Evolutionary conservation across 345 rosid species (phyloP), one percentile per base, ranked within the genome.

Genomic region (Eucalyptus sp.): DNA sequence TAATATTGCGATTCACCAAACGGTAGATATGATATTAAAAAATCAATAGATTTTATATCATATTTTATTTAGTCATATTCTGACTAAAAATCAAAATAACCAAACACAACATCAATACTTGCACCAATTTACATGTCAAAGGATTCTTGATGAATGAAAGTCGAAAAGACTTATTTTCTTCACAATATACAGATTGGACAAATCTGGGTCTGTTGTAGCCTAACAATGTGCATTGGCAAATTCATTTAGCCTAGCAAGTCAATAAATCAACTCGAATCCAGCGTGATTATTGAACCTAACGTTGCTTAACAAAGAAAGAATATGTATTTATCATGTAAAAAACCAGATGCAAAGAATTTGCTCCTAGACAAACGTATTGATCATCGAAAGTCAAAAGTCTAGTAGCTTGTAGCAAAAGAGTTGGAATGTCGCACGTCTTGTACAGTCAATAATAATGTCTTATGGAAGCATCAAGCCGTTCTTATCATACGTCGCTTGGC

Each of bases 11-110:
- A 56, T 56, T 4, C 1, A 4, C 1, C 6, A 22, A 56, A 56
- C 0, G 0, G 0, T 56, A 0, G 13, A 56, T 56, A 10, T 56
- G 13, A 24, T 56, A 56, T 56, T 3, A 10, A 9, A 56, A 56
- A 13, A 13, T 24, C 10, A 9, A 52, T 24, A 5, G 2, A 56
- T 24, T 56, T 56, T 56, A 24, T 56, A 56, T 56, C 1, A 4
- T 56, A 56, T 56, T 1, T 0, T 24, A 24, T 56, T 0, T 56
- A 56, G 13, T 56, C 6, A 24, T 56, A 24, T 56, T 9, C 0
- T 24, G 1, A 56, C 5, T 24, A 56, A 56, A 56, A 22, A 56
- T 56, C 11, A 4, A 56, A 8, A 56, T 49, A 13, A 49, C 3
- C 1, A 56, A 24, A 56, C 13, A 0, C 13, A 1, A 1, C 5